Evolutionary conservation across 371 early-diverging fungal species (phyloP).

Genomic region (Mucor lusitanicus): DNA sequence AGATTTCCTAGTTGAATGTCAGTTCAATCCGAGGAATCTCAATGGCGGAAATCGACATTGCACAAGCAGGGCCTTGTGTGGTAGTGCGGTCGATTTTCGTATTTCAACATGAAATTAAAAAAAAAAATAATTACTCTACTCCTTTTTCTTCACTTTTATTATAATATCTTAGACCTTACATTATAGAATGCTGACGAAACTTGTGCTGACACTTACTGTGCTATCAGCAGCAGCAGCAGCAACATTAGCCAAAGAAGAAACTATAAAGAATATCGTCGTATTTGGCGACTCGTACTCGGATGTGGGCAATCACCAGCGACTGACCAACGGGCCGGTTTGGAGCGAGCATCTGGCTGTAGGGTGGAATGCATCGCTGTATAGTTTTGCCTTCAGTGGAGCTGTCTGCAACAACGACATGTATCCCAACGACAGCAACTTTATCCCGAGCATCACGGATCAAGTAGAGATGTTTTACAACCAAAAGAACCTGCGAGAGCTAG

Average conservation of each 20-base stretch:
- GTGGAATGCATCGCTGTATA: constrained; percentile 44
- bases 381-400: constrained; percentile 48
- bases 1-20: too few species aligned
- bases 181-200: not conserved
- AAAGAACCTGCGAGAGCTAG: constrained; percentile 18
- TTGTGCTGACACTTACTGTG: not conserved
- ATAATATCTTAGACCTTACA: not conserved
- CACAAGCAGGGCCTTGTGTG: not conserved
- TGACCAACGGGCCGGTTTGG: constrained; percentile 55
- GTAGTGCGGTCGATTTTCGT: not conserved
- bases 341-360: constrained; percentile 44
- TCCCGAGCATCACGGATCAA: constrained; percentile 47
- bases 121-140: not conserved
- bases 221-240: not conserved
- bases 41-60: too few species aligned
- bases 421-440: constrained; percentile 3
- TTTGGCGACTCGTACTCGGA: constrained; percentile 57
- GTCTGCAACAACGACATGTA: constrained; percentile 37
- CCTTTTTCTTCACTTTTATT: not conserved
- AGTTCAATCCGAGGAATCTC: too few species aligned
- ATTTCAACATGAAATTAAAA: not conserved
- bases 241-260: not conserved
- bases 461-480: constrained; percentile 46
- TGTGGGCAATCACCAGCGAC: constrained; percentile 36
- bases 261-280: constrained; percentile 41